Evolutionary conservation across 352 stramenopile genomes (phyloP), one percentile per base, ranked within the genome.

Genomic region (Pythium grandisporangium): DNA sequence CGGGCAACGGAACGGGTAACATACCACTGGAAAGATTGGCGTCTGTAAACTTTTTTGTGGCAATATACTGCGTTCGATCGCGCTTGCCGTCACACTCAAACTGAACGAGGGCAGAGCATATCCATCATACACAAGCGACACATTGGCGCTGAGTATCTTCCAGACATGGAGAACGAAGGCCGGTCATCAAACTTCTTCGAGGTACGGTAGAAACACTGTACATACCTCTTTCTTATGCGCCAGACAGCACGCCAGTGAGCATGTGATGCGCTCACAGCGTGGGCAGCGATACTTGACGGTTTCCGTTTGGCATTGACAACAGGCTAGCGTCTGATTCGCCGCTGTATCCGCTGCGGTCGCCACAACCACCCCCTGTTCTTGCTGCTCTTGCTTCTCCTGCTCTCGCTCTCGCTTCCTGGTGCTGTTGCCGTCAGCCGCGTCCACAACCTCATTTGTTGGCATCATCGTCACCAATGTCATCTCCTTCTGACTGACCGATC

Each of bases 221-320:
- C 59, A 17, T 38, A 80, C 79, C 62, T 84, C 36, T 27, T 81
- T 87, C 62, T 93, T 93, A 63, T 93, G 79, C 11, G 49, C 66
- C 19, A 88, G 36, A 40, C 79, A 93, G 61, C 79, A 93, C 13
- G 58, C 51, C 36, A 93, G 53, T 33, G 76, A 89, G 50, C 79
- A 93, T 42, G 79, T 89, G 58, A 88, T 70, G 46, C 76, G 70
- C 51, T 93, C 79, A 45, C 79, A 93, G 42, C 74, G 63, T 27
- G 79, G 79, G 66, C 79, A 93, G 37, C 79, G 76, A 51, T 93
- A 93, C 61, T 93, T 93, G 59, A 89, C 70, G 36, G 74, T 53
- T 16, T 17, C 51, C 10, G 49, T 56, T 23, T 50, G 53, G 38
- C 79, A 93, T 8, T 52, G 55, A 35, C 45, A 51, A 56, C 79